These are phyloP conservation scores for Fusarium torulosum DNA, from an alignment of 2,329 filamentous ascomycete species.

Conservation along the genomic window DNA sequence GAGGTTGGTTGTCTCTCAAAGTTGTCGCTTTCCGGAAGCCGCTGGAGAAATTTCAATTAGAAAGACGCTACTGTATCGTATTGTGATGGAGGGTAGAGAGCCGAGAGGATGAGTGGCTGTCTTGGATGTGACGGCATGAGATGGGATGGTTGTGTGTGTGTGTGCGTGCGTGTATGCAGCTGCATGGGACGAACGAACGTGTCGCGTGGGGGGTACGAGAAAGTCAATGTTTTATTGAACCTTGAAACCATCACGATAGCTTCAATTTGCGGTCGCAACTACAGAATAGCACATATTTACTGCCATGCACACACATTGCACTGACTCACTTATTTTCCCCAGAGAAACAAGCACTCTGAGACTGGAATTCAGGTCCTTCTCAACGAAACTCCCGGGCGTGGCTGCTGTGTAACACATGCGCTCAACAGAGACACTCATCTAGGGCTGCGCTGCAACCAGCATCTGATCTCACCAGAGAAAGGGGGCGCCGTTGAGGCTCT, in stretches of 20 bases:
- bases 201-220: slow-evolving; percentile 20
- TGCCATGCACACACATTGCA: neutral
- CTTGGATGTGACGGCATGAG: slow-evolving; percentile 33
- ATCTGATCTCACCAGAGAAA: slow-evolving; percentile 36
- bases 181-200: slow-evolving; percentile 29
- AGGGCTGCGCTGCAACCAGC: slow-evolving; percentile 27
- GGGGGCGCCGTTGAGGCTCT: slow-evolving; percentile 36
- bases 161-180: slow-evolving; percentile 20
- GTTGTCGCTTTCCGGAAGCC: slow-evolving; percentile 32
- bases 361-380: slow-evolving; percentile 25
- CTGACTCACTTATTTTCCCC: neutral
- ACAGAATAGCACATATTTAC: neutral
- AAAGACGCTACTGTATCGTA: slow-evolving; percentile 9
- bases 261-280: slow-evolving; percentile 10
- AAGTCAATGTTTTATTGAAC: slow-evolving; percentile 18
- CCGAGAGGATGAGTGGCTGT: slow-evolving; percentile 28
- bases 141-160: slow-evolving; percentile 21
- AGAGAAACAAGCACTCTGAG: neutral
- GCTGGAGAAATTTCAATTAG: slow-evolving; percentile 11
- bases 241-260: slow-evolving; percentile 16
- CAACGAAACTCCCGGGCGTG: slow-evolving; percentile 24
- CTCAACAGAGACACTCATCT: slow-evolving; percentile 27
- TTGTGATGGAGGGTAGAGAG: slow-evolving; percentile 22
- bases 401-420: slow-evolving; percentile 27
- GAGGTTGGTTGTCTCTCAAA: slow-evolving; percentile 35